Base-by-base conservation (phyloP, 164 flowering plant species). In the Cinnamomum chago region DNA sequence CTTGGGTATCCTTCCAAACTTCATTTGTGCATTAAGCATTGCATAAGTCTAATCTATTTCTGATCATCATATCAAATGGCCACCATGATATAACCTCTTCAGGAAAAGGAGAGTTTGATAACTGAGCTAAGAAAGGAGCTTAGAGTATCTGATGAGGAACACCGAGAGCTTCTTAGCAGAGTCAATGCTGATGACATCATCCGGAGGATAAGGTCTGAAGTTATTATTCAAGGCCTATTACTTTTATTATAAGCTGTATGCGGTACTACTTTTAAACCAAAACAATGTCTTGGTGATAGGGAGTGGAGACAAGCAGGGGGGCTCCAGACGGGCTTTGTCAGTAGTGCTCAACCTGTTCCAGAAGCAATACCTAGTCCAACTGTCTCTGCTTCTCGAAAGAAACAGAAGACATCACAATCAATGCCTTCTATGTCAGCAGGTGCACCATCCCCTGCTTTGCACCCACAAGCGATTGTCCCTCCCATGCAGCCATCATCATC, bases 61-160 rank as follows among this genome's bases (percentile, higher is more conserved):
- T 47, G 28, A 72, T 55, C 20, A 65, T 60, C 72, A 50, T 73
- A 68, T 55, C 70, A 60, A 58, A 33, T 55, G 30, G 58, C 30
- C 67, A 72, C 72, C 68, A 50, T 71, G 52, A 47, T 77, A 18
- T 62, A 68, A 70, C 65, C 76, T 76, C 47, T 79, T 71, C 88
- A 95, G 99, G 99, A 93, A 68, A 92, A 93, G 76, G 95, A 90
- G 83, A 78, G 91, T 80, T 85, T 95, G 78, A 93, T 95, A 72
- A 89, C 98, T 58, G 98, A 93, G 79, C 95, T 95, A 22, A 83
- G 97, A 76, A 93, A 89, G 77, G 99, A 95, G 82, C 80, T 95
- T 75, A 88, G 94, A 82, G 88, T 95, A 67, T 89, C 98, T 55
- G 89, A 92, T 82, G 97, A 92, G 73, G 94, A 95, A 79, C 97